Evolutionary conservation across 2,329 filamentous ascomycete genomes (phyloP), one percentile per base, ranked within the genome.

Genomic region (Tolypocladium tropicale): DNA sequence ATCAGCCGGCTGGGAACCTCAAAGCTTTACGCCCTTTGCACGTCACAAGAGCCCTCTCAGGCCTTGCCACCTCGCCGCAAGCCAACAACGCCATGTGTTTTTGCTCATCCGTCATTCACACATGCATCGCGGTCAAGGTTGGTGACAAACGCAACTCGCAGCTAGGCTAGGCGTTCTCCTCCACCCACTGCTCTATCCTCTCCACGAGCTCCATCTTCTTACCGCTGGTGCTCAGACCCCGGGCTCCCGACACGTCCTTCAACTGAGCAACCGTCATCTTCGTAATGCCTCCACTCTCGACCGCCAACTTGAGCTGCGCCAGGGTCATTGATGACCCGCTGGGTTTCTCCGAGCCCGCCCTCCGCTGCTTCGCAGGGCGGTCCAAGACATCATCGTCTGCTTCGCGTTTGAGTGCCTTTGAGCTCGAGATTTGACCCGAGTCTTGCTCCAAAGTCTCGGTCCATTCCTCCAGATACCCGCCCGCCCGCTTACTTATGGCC

Each of bases 401-500:
- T 55, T 81, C 79, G 23, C 79, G 76, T 67, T 85, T 85, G 48
- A 78, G 64, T 0, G 74, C 71, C 48, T 74, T 74, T 34, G 67
- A 67, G 30, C 71, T 67, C 54, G 68, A 65, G 6, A 74, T 64
- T 11, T 67, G 63, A 2, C 63, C 66, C 0, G 76, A 68, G 56
- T 85, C 82, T 10, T 79, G 72, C 33, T 88, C 81, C 6, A 96
- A 77, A 12, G 80, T 78, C 37, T 82, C 76, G 4, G 88, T 85
- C 85, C 92, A 96, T 36, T 89, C 84, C 50, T 86, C 76, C 11
- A 96, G 80, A 65, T 90, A 89, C 2, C 83, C 81, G 0, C 91
- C 92, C 1, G 89, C 87, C 33, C 93, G 84, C 74, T 95, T 97
- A 69, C 91, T 83, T 55, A 99, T 97, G 62, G 95, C 90, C 62